A percentile compares a stretch with the other conserved stretches of the same genome.
These are phyloP conservation scores for Talaromyces sp. DNA, from an alignment of 2,329 filamentous ascomycete genomes.

Conservation along the genomic window DNA sequence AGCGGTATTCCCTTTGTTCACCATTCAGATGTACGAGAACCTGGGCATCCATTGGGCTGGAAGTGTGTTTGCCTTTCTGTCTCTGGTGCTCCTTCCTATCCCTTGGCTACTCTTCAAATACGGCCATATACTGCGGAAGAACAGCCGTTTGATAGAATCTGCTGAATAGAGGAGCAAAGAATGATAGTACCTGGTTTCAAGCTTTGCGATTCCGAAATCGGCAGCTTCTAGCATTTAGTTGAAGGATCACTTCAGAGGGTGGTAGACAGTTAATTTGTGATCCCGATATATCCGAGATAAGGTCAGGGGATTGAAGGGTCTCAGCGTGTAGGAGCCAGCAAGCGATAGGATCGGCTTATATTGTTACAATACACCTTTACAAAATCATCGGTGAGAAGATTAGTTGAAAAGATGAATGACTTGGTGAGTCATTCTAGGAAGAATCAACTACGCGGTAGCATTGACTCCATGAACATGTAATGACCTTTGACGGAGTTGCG, in stretches of 20 bases:
- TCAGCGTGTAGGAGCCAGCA: not conserved
- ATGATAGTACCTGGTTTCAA: not conserved
- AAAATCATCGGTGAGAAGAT: not conserved
- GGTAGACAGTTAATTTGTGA: not conserved
- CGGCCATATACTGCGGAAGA: conserved; percentile 26
- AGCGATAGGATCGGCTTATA: not conserved
- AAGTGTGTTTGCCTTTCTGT: conserved; percentile 35
- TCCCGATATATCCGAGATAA: not conserved
- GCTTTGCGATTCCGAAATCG: not conserved
- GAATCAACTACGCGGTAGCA: too few species aligned
- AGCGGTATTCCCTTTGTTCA: conserved; percentile 31
- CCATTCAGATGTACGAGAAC: conserved; percentile 33
- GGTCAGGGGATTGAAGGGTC: too few species aligned
- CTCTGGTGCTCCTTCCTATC: conserved; percentile 33
- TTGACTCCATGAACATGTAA: too few species aligned
- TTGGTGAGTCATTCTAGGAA: too few species aligned
- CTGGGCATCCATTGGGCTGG: conserved; percentile 36
- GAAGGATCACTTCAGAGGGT: not conserved
- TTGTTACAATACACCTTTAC: not conserved
- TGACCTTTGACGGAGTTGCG: too few species aligned
- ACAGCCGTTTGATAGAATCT: conserved; percentile 18
- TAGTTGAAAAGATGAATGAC: too few species aligned
- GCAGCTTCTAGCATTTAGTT: too few species aligned
- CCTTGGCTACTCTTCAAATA: conserved; percentile 37
- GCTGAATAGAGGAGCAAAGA: too few species aligned